phyloP scores from a whole-genome alignment of 371 early-diverging fungal species.

The Syncephalastrum sp. region DNA sequence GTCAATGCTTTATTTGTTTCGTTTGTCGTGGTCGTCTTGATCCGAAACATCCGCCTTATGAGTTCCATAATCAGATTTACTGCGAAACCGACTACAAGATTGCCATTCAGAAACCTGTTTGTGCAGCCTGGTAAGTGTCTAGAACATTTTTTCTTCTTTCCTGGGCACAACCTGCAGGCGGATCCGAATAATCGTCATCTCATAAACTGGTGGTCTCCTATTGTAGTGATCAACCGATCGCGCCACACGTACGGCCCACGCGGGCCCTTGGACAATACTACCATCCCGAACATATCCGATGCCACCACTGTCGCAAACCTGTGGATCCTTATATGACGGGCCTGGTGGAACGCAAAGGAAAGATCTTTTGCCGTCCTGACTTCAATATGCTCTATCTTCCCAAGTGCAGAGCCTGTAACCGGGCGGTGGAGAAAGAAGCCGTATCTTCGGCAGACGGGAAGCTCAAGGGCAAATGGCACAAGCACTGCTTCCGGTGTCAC shows the following conservation, averaged over 20 bases:
- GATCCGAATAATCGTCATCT: background rate
- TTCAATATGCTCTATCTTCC: conserved; percentile 58
- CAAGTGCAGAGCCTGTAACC: conserved; percentile 62
- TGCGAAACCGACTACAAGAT: conserved; percentile 56
- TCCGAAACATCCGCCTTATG: conserved; percentile 16
- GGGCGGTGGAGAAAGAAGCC: conserved; percentile 66
- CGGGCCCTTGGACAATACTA: conserved; percentile 56
- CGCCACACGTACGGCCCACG: conserved; percentile 39
- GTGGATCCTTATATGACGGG: conserved; percentile 66
- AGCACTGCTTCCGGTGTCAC: conserved; percentile 35
- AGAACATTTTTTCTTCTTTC: background rate
- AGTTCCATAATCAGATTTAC: conserved; percentile 53
- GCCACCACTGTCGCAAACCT: conserved; percentile 56
- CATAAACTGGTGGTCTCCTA: background rate
- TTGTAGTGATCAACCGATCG: conserved; percentile 42
- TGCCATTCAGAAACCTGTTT: conserved; percentile 25
- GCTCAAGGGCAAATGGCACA: conserved; percentile 73
- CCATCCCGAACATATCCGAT: conserved; percentile 61
- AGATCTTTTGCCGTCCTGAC: conserved; percentile 70
- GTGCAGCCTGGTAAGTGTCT: conserved; percentile 40
- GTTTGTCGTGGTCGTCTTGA: conserved; percentile 19
- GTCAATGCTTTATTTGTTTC: conserved; percentile 22
- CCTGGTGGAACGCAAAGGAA: conserved; percentile 62
- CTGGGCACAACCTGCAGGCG: background rate
- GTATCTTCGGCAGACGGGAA: conserved; percentile 69